Evolutionary conservation across 73 alveolate species (phyloP).

Genomic region (Paramecium primaurelia): DNA sequence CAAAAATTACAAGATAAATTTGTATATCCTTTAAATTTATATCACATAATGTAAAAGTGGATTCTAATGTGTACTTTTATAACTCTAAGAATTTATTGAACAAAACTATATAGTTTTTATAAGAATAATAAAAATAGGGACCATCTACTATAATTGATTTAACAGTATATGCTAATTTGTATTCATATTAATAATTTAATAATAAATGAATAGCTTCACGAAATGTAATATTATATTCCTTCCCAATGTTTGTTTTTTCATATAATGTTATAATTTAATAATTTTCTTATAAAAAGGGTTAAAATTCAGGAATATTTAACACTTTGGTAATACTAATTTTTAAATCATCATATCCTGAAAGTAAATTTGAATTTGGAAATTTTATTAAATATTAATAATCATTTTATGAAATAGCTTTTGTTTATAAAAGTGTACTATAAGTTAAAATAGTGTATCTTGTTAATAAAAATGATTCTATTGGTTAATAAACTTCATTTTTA

Average conservation of each 20-base stretch:
- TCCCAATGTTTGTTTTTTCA: conserved; percentile 22
- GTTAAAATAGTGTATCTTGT: conserved; percentile 19
- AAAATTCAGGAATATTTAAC: not conserved
- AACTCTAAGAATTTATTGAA: not conserved
- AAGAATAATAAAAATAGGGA: conserved; percentile 20
- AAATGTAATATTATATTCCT: not conserved
- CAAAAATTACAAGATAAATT: not conserved
- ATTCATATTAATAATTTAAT: conserved; percentile 16
- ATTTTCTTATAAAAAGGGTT: not conserved
- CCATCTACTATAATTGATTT: not conserved
- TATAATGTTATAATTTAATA: not conserved
- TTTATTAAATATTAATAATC: not conserved
- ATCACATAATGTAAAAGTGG: not conserved
- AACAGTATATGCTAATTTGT: conserved; percentile 8
- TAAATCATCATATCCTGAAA: not conserved
- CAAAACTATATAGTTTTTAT: not conserved
- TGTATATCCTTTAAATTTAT: not conserved
- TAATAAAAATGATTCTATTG: not conserved
- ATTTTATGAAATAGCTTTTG: not conserved
- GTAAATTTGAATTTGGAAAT: not conserved
- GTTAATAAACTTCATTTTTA: conserved; percentile 4
- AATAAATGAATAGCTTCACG: not conserved
- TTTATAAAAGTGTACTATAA: not conserved
- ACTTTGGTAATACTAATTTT: not conserved
- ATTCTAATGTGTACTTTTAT: not conserved